Percentiles rank a stretch among this genome's conserved stretches.
Evolutionary conservation across 371 early-diverging fungal species (phyloP).

Genomic region (Rhizomucor miehei): DNA sequence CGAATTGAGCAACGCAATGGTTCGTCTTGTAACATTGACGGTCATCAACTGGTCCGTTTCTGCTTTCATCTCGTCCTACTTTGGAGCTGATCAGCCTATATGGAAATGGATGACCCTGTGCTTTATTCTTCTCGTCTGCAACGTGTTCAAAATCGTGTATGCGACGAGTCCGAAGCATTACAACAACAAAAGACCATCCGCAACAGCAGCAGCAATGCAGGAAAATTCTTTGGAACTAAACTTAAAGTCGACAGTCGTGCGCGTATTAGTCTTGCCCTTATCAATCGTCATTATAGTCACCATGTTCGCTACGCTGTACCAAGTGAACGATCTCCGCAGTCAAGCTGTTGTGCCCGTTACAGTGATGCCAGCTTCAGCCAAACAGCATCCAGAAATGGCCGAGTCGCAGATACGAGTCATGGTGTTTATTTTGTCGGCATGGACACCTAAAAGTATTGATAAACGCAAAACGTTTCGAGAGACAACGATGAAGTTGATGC

Average conservation of each 20-base stretch:
- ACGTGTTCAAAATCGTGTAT: slow-evolving; percentile 33
- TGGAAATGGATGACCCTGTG: slow-evolving; percentile 65
- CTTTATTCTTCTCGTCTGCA: slow-evolving; percentile 39
- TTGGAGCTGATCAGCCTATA: slow-evolving; percentile 57
- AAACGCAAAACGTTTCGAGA: slow-evolving; percentile 55
- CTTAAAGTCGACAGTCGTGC: slow-evolving; percentile 38
- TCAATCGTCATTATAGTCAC: slow-evolving; percentile 42
- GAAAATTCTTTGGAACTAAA: slow-evolving; percentile 8
- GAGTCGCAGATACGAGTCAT: slow-evolving; percentile 37
- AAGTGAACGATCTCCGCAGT: slow-evolving; percentile 31
- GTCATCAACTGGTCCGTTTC: slow-evolving; percentile 61
- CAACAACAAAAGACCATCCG: slow-evolving; percentile 15
- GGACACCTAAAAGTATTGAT: slow-evolving; percentile 49
- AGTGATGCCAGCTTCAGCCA: background rate
- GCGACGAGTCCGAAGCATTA: slow-evolving; percentile 30
- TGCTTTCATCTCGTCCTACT: slow-evolving; percentile 48
- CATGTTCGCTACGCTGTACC: slow-evolving; percentile 39
- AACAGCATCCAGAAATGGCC: slow-evolving; percentile 23
- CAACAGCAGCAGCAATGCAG: slow-evolving; percentile 9
- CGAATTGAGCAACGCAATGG: slow-evolving; percentile 55
- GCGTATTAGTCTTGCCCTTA: slow-evolving; percentile 35
- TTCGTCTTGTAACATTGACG: slow-evolving; percentile 57
- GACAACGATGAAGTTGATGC: slow-evolving; percentile 54
- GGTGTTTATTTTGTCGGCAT: slow-evolving; percentile 57
- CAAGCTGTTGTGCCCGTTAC: slow-evolving; percentile 7